Conservation (phyloP, 2,329 filamentous ascomycete genomes). For the Sarocladium brachiariae region DNA sequence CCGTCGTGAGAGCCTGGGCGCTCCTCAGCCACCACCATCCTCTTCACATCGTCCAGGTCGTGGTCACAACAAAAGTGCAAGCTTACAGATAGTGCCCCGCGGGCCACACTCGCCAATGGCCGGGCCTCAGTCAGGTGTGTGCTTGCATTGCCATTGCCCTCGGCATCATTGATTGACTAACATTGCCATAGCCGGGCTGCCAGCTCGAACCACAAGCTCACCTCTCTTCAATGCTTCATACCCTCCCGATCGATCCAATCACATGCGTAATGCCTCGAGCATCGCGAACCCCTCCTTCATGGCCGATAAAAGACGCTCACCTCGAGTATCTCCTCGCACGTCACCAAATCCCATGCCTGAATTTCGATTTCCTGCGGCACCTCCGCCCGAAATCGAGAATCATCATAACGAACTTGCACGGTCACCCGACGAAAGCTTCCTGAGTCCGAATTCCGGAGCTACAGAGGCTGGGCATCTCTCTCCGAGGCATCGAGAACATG, state of each 20-base stretch:
- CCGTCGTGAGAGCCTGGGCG: constrained; percentile 2
- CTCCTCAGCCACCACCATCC: constrained; percentile 14
- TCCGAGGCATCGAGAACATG: not conserved
- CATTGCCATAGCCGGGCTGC: constrained; percentile 26
- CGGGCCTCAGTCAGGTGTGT: constrained; percentile 33
- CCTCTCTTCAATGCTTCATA: constrained; percentile 51
- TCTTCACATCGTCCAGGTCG: constrained; percentile 44
- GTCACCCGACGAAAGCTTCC: constrained; percentile 29
- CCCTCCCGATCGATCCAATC: constrained; percentile 40
- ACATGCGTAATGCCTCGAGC: constrained; percentile 27
- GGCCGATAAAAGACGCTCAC: constrained; percentile 17
- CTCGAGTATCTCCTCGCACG: constrained; percentile 32
- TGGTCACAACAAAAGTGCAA: constrained; percentile 71
- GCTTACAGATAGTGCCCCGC: constrained; percentile 59
- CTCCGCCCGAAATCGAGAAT: constrained; percentile 32
- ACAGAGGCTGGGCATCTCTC: constrained; percentile 20
- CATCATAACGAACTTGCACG: constrained; percentile 19
- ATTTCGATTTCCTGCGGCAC: constrained; percentile 49
- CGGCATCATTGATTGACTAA: not conserved
- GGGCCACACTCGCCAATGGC: constrained; percentile 36
- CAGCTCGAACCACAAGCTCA: constrained; percentile 39
- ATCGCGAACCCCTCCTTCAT: constrained; percentile 36
- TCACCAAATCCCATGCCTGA: constrained; percentile 42
- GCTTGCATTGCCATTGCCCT: not conserved
- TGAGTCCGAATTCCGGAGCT: constrained; percentile 30